Percentiles rank a stretch among this genome's conserved stretches.
phyloP scores from a whole-genome alignment of 805 yeast species.

The Pichia sporocuriosa region DNA sequence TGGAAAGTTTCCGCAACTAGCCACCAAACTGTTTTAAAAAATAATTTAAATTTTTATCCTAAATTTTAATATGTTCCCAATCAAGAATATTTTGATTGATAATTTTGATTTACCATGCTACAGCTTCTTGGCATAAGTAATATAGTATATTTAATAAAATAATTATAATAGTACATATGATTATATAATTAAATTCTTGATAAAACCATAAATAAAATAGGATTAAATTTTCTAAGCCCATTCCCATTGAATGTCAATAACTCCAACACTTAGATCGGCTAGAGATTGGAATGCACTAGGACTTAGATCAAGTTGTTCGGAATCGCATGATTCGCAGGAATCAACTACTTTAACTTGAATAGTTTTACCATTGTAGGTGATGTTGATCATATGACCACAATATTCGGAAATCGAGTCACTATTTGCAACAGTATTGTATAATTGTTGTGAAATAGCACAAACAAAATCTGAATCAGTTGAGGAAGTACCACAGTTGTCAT shows the following conservation, averaged over 20 bases:
- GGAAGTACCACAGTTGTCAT: conserved; percentile 46
- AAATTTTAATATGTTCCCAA: conserved; percentile 73
- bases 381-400: conserved; percentile 46
- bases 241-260: conserved; percentile 40
- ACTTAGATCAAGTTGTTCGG: conserved; percentile 44
- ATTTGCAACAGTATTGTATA: conserved; percentile 29
- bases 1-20: conserved; percentile 94
- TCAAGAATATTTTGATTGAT: too few species aligned
- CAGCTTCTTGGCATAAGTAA: too few species aligned
- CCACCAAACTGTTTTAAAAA: conserved; percentile 84
- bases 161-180: too few species aligned
- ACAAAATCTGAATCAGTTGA: conserved; percentile 37
- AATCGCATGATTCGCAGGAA: conserved; percentile 43
- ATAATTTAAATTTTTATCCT: conserved; percentile 79
- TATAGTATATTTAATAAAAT: too few species aligned
- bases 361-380: conserved; percentile 39
- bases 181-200: too few species aligned
- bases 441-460: conserved; percentile 41
- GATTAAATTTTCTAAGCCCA: conserved; percentile 1
- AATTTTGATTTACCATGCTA: too few species aligned
- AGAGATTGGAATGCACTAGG: conserved; percentile 44
- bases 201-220: not conserved
- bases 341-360: conserved; percentile 50
- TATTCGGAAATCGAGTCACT: conserved; percentile 30
- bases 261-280: conserved; percentile 41